These are phyloP conservation scores for Plasmodium chabaudi DNA, from an alignment of 169 alveolate genomes.

Conservation along the genomic window DNA sequence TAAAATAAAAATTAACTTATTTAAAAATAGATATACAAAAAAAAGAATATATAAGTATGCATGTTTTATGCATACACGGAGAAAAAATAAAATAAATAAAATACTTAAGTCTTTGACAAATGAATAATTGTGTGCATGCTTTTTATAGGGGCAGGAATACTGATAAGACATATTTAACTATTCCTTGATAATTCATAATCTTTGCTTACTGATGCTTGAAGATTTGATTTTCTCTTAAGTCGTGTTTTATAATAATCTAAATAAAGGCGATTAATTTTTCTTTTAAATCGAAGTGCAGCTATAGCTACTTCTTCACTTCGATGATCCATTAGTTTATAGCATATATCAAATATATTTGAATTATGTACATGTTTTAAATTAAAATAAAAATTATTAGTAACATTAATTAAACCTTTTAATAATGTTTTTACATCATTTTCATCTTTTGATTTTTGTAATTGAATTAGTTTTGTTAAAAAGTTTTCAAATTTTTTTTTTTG, in stretches of 20 bases:
- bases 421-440: conserved; percentile 45
- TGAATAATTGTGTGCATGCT: neutral
- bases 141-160: neutral
- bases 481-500: conserved; percentile 46
- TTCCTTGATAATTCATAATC: no score
- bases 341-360: conserved; percentile 58
- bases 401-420: conserved; percentile 38
- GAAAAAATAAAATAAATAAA: no score
- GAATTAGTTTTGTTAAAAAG: conserved; percentile 48
- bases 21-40: neutral
- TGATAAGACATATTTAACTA: no score
- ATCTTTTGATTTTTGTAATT: conserved; percentile 64
- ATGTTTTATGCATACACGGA: neutral
- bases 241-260: conserved; percentile 42
- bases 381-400: conserved; percentile 61
- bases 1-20: neutral
- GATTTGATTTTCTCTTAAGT: conserved; percentile 14
- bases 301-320: conserved; percentile 65
- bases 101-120: neutral
- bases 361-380: conserved; percentile 29
- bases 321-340: conserved; percentile 73
- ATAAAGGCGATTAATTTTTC: conserved; percentile 55
- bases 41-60: neutral
- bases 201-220: neutral
- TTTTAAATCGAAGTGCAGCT: conserved; percentile 70